A percentile compares a stretch with the other conserved stretches of the same genome.
These are phyloP conservation scores for Quercus glauca DNA, from an alignment of 306 rosid species.

Conservation along the genomic window DNA sequence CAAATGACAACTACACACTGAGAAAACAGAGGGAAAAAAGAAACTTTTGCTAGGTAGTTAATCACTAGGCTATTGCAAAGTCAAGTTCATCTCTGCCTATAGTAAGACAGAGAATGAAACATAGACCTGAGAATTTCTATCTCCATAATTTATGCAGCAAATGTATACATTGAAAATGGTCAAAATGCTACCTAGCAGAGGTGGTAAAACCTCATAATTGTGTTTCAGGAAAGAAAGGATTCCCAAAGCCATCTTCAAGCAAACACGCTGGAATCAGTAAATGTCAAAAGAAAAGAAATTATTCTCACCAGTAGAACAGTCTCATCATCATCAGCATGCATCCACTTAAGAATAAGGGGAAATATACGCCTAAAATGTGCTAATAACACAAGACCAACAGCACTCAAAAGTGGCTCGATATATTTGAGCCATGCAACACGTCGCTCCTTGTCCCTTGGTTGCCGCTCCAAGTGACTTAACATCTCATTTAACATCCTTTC, in stretches of 20 bases:
- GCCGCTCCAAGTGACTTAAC: constrained; percentile 95
- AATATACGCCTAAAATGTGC: constrained; percentile 87
- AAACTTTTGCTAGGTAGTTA: neutral
- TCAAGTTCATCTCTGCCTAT: neutral
- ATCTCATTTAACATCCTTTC: constrained; percentile 83
- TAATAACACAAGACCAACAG: constrained; percentile 67
- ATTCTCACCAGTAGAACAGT: constrained; percentile 76
- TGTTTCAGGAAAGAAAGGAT: neutral
- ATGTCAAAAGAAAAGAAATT: neutral
- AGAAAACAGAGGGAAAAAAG: neutral
- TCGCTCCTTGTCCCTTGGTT: constrained; percentile 82
- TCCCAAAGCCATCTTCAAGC: neutral
- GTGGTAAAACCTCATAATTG: neutral
- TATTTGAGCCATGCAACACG: constrained; percentile 82
- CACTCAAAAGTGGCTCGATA: constrained; percentile 52
- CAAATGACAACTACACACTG: neutral
- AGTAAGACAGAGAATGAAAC: neutral
- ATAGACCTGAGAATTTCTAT: neutral
- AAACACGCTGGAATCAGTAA: neutral
- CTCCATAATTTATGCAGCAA: neutral
- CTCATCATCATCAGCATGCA: constrained; percentile 81
- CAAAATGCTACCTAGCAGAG: neutral
- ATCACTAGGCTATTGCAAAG: neutral
- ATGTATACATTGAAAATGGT: neutral
- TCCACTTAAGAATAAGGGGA: constrained; percentile 89